Evolutionary conservation across 768 basidiomycete genomes (phyloP), one percentile per base, ranked within the genome.

Genomic region (Ramaria rubella): DNA sequence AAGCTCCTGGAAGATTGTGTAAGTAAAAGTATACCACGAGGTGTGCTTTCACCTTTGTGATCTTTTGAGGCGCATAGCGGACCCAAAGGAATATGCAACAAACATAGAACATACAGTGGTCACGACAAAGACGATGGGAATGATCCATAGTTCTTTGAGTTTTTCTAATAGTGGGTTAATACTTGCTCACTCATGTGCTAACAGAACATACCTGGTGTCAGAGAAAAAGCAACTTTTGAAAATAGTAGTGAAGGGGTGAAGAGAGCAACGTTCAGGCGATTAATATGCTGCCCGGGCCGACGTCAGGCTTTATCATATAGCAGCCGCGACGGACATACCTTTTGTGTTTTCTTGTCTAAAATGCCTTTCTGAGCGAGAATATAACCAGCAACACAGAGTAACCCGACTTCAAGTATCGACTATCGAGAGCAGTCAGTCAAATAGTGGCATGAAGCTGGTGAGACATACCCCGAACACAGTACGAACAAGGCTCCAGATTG

Each of bases 211-310:
- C 87, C 81, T 67, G 94, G 93, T 0, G 87, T 82, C 40, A 94
- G 70, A 67, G 87, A 90, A 73, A 94, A 95, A 0, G 94, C 95
- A 21, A 98, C 93, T 72, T 96, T 98, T 12, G 90, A 93, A 72
- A 95, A 94, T 30, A 95, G 75, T 5, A 94, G 80, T 0, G 87
- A 85, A 0, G 90, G 88, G 0, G 89, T 91, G 72, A 97, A 96
- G 30, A 97, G 80, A 0, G 87, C 87, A 23, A 95, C 83, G 68
- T 94, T 95, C 52, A 95, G 72, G 21, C 80, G 76, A 64, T 91
- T 92, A 19, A 91, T 72, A 79, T 83, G 80, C 87, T 89, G 64
- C 2, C 26, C 27, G 14, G 42, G 40, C 62, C 26, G 65, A 57
- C 54, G 21, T 31, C 21, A 29, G 33, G 42, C 45, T 45, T 49